Base-by-base conservation (phyloP, 169 alveolate species). In the Plasmodium relictum region DNA sequence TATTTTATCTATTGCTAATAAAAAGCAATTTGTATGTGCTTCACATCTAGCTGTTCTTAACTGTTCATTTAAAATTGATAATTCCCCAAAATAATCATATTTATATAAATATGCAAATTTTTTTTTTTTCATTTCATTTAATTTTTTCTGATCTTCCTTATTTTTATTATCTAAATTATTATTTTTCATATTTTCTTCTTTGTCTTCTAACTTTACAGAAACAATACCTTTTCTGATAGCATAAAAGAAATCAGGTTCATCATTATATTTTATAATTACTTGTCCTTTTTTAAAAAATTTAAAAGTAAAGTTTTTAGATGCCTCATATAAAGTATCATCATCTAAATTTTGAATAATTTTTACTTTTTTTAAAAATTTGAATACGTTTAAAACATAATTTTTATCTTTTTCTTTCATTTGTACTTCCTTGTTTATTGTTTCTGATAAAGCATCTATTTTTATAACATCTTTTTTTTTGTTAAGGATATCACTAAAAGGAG, bases 1-100 rank as follows among this genome's bases (percentile, higher is more conserved):
- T 0, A 24, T 18, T 63, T 86, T 86, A 42, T 86, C 92, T 31
- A 86, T 86, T 31, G 92, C 73, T 86, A 86, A 44, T 86, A 86
- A 50, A 66, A 71, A 86, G 45, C 92, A 86, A 71, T 86, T 71
- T 54, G 92, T 86, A 41, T 86, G 44, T n/a, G 92, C 92, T 65
- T 50, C 63, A 86, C 92, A 86, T 50, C 59, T 86, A 54, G 92
- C 68, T 44, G 92, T 86, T 58, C 92, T 86, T 41, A 71, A 61
- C 45, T 86, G 92, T 37, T 86, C 52, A 70, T 86, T 86, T 70
- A 86, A 70, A 20, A 86, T 86, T 8, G 92, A 86, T 10, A 86
- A 54, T 42, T 86, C 92, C 42, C 92, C 92, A 24, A 86, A 86
- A 31, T 86, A 86, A 20, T 86, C 92, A 24, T 86, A 86, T 65